Percentiles rank a stretch among this genome's conserved stretches.
These are phyloP conservation scores for Gamarada debralockiae DNA, from an alignment of 495 filamentous ascomycete species.

Conservation along the genomic window DNA sequence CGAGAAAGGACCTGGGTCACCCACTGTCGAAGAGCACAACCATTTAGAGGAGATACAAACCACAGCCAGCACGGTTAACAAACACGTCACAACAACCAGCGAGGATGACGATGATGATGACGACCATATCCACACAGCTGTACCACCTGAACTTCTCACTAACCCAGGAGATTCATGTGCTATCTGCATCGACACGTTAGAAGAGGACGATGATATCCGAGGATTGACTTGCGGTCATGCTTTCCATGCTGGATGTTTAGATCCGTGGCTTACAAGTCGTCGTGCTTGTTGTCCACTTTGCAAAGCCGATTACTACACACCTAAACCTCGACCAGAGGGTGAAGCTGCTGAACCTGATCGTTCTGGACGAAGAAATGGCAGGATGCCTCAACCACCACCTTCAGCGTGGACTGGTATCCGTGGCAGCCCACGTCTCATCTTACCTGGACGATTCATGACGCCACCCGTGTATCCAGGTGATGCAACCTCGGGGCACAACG, in stretches of 20 bases:
- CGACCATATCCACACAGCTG: conserved; percentile 76
- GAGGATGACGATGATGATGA: conserved; percentile 75
- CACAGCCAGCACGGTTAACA: conserved; percentile 20
- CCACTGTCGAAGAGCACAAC: conserved; percentile 12
- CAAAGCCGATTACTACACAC: conserved; percentile 91
- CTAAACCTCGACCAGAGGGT: conserved; percentile 40
- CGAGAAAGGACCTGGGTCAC: conserved; percentile 4
- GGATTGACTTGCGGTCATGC: conserved; percentile 93
- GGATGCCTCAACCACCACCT: conserved; percentile 16
- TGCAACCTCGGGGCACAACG: background rate
- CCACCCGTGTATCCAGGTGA: background rate
- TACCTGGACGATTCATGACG: conserved; percentile 17
- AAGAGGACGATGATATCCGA: conserved; percentile 93
- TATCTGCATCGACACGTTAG: conserved; percentile 90
- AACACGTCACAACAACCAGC: conserved; percentile 25
- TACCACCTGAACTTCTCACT: conserved; percentile 76
- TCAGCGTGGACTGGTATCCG: conserved; percentile 24
- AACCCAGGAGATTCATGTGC: conserved; percentile 94
- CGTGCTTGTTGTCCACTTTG: conserved; percentile 95
- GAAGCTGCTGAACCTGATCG: conserved; percentile 27
- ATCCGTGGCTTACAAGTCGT: conserved; percentile 92
- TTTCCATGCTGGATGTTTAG: conserved; percentile 91
- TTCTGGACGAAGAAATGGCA: conserved; percentile 15
- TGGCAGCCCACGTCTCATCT: conserved; percentile 19
- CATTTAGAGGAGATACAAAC: conserved; percentile 19